Base-by-base conservation (phyloP, 192 early-diverging fungal genomes). In the Dimargaris cristalligena region DNA sequence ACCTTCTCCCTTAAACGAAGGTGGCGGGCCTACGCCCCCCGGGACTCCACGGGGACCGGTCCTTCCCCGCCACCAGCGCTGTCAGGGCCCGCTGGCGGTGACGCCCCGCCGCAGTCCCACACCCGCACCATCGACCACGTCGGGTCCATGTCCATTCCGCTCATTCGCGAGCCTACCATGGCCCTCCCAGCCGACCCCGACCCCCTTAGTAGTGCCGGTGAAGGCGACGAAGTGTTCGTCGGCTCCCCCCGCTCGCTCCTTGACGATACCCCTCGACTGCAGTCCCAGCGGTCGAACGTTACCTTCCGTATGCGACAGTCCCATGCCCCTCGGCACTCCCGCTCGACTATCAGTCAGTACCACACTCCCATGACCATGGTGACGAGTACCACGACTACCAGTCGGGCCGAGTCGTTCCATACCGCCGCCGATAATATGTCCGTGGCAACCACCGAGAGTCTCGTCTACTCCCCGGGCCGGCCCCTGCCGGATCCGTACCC, bases 1-100 rank as follows among this genome's bases (percentile, higher is more conserved):
- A 4, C 54, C 6, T 56, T 56, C 34, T 56, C 54, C 11, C 54
- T 56, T 13, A 20, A 29, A 23, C 54, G 54, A 13, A 28, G 54
- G 54, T 56, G 54, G 54, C 54, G 54, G 6, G 54, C 54, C 18
- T 56, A 56, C 34, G 28, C 54, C 31, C 54, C 54, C 23, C 50
- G 23, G 14, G 50, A 52, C 34, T 52, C 51, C 23, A 28, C 51
- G 1, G 1, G 3, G 46, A 25, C n/a, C 2, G 25, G 3, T 47
- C 1, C 46, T 47, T 25, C 3, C n/a, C n/a, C n/a, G 11, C 11
- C 44, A 44, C 44, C 44, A 6, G 25, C 46, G n/a, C 20, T 22
- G 46, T 18, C n/a, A 22, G 46, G 20, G 20, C 13, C 13, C 20
- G 20, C 44, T 18, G 23, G 23, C 13, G 26, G 2, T 8, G 30